These are phyloP conservation scores for Eleusine indica DNA, from an alignment of 176 grass and related monocot species.

Conservation along the genomic window DNA sequence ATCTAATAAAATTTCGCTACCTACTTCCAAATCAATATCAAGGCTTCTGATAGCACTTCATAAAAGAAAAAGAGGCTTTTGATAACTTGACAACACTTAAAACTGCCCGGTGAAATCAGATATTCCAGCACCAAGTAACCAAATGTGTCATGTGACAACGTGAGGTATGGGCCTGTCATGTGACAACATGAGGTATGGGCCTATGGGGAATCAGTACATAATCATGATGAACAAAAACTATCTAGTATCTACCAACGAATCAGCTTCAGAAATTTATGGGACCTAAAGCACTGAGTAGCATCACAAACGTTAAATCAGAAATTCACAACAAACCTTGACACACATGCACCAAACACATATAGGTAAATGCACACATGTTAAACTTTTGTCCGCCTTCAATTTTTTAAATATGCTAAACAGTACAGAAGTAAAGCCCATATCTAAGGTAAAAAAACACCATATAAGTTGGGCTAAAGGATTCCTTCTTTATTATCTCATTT, in stretches of 20 bases:
- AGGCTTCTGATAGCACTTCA: background rate
- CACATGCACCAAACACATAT: slow-evolving; percentile 6
- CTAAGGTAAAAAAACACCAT: slow-evolving; percentile 1
- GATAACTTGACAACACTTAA: background rate
- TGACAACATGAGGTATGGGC: background rate
- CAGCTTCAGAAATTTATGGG: background rate
- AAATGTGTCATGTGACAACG: background rate
- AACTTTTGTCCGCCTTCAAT: background rate
- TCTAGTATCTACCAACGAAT: background rate
- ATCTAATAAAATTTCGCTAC: slow-evolving; percentile 9
- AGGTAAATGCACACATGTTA: background rate
- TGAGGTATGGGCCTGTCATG: background rate
- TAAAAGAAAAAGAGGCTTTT: background rate
- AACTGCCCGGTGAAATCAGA: background rate
- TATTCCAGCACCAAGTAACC: background rate
- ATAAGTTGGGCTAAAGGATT: background rate
- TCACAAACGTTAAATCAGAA: background rate
- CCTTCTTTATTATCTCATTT: slow-evolving; percentile 14
- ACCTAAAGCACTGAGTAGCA: background rate
- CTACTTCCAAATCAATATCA: slow-evolving; percentile 7
- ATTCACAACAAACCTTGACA: background rate
- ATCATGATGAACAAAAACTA: background rate
- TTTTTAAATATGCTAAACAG: slow-evolving; percentile 2
- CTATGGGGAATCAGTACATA: background rate
- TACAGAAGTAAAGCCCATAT: slow-evolving; percentile 7